These are phyloP conservation scores for Chlamydomonas urium DNA, from an alignment of 139 green algal genomes.

Conservation along the genomic window DNA sequence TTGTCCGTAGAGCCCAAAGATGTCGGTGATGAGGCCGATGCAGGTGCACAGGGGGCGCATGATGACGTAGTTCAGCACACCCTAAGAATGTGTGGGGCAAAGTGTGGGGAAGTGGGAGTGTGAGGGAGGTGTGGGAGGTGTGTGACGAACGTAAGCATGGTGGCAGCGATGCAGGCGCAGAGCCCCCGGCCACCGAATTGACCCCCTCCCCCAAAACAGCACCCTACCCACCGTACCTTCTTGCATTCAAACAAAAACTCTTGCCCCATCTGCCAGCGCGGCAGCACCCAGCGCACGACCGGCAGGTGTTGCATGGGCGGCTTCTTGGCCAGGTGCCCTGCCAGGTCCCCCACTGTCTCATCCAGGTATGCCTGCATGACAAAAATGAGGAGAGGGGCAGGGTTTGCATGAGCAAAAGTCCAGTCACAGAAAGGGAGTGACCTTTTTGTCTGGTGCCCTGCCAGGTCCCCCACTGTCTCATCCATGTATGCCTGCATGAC, in stretches of 20 bases:
- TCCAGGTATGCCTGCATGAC: slow-evolving; percentile 22
- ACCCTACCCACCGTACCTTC: slow-evolving; percentile 26
- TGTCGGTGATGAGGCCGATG: slow-evolving; percentile 60
- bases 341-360: slow-evolving; percentile 12
- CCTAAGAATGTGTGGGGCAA: too few relatives aligned
- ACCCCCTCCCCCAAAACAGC: background rate
- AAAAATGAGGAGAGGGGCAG: too few relatives aligned
- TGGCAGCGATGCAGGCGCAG: too few relatives aligned
- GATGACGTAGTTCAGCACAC: slow-evolving; percentile 92
- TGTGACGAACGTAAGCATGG: too few relatives aligned
- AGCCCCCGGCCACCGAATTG: background rate
- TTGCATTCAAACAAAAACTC: slow-evolving; percentile 53
- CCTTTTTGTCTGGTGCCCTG: background rate
- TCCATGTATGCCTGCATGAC: slow-evolving; percentile 19
- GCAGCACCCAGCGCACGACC: slow-evolving; percentile 21
- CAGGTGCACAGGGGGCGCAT: slow-evolving; percentile 72
- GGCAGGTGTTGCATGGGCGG: slow-evolving; percentile 13
- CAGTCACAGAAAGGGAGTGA: too few relatives aligned
- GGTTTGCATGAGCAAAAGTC: slow-evolving; percentile 11
- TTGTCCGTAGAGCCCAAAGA: slow-evolving; percentile 67
- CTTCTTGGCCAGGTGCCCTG: slow-evolving; percentile 1
- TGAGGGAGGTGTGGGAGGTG: too few relatives aligned
- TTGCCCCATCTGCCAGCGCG: slow-evolving; percentile 41
- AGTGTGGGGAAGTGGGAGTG: too few relatives aligned
- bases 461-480: slow-evolving; percentile 12